Percentiles rank a stretch among this genome's conserved stretches.
These are phyloP conservation scores for Viola pubescens DNA, from an alignment of 441 rosid species.

Conservation along the genomic window DNA sequence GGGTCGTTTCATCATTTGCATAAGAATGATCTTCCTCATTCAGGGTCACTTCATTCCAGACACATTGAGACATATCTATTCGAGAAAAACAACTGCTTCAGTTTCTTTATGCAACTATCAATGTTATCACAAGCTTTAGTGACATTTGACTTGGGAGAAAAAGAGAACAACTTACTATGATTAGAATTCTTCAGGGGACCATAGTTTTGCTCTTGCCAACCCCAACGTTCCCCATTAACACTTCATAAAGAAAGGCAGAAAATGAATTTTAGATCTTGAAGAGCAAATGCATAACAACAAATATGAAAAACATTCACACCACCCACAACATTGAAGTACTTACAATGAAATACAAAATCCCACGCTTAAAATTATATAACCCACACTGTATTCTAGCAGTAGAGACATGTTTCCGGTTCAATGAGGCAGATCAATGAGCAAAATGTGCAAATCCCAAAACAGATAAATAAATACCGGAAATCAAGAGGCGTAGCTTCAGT, in stretches of 20 bases:
- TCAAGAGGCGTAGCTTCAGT: too few species aligned
- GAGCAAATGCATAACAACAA: too few species aligned
- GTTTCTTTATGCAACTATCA: background rate
- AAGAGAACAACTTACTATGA: slow-evolving; percentile 33
- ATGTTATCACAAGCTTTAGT: background rate
- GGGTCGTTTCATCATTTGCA: slow-evolving; percentile 64
- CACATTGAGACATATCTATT: slow-evolving; percentile 31
- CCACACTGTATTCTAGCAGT: too few species aligned
- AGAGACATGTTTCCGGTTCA: too few species aligned
- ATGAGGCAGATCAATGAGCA: too few species aligned
- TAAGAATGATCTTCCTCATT: slow-evolving; percentile 53
- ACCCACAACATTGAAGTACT: too few species aligned
- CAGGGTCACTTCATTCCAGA: slow-evolving; percentile 36
- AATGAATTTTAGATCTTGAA: too few species aligned
- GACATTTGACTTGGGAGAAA: background rate
- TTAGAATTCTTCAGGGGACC: slow-evolving; percentile 32
- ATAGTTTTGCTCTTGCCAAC: slow-evolving; percentile 38
- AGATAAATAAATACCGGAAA: too few species aligned
- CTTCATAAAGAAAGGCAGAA: slow-evolving; percentile 4
- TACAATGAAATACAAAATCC: too few species aligned
- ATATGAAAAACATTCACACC: too few species aligned
- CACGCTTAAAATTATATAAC: too few species aligned
- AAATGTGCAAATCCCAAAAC: too few species aligned
- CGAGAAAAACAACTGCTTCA: background rate
- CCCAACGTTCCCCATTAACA: slow-evolving; percentile 36